Conservation (phyloP, 148 eudicot genomes). For the Arctostaphylos glauca region DNA sequence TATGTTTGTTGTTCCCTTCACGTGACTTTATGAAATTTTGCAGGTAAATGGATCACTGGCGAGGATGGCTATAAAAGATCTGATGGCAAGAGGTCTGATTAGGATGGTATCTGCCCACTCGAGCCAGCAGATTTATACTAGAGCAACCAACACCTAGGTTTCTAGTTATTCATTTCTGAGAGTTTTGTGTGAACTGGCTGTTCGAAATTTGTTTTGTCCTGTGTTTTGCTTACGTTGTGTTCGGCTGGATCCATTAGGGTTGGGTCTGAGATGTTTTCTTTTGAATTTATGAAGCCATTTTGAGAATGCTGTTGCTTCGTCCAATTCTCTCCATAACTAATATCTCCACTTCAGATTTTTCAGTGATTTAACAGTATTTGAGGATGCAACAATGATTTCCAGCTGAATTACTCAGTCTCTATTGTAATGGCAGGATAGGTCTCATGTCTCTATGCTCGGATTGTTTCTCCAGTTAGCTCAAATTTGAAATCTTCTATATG, state of each 20-base stretch:
- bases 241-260: background rate
- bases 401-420: background rate
- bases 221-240: background rate
- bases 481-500: background rate
- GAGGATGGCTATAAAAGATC: conserved; percentile 55
- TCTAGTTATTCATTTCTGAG: background rate
- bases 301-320: background rate
- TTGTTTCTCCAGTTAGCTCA: background rate
- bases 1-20: background rate
- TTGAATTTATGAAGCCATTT: conserved; percentile 1
- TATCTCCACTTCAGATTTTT: background rate
- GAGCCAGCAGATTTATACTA: conserved; percentile 62
- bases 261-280: background rate
- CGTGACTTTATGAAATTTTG: background rate
- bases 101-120: conserved; percentile 62
- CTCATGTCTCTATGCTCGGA: too few relatives aligned
- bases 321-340: background rate
- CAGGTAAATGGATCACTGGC: conserved; percentile 66
- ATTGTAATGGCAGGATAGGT: too few relatives aligned
- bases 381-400: too few relatives aligned
- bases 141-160: conserved; percentile 44
- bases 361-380: background rate
- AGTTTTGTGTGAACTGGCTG: background rate
- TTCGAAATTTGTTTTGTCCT: background rate
- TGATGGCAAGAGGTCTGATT: conserved; percentile 46